Percentiles rank a stretch among this genome's conserved stretches.
Conservation (phyloP, 768 basidiomycete species). For the Tricholomella constricta region DNA sequence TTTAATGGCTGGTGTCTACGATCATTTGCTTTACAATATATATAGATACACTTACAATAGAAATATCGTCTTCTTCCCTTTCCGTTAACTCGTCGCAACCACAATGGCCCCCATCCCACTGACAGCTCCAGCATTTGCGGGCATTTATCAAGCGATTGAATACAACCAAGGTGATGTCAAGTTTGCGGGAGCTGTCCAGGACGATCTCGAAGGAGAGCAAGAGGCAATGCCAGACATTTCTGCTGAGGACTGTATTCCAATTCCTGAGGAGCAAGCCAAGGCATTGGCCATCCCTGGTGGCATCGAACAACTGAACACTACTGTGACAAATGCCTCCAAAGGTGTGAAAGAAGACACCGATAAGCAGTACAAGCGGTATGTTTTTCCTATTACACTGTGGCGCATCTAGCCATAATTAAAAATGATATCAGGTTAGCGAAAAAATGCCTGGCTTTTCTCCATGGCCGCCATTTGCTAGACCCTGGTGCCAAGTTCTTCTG, state of each 20-base stretch:
- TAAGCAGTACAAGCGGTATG: slow-evolving; percentile 29
- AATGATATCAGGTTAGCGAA: background rate
- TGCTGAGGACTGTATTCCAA: background rate
- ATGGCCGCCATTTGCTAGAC: slow-evolving; percentile 13
- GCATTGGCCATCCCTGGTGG: background rate
- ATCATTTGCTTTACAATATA: no score
- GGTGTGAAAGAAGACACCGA: slow-evolving; percentile 33
- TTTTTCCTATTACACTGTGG: background rate
- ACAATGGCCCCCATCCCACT: no score
- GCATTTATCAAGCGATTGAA: no score
- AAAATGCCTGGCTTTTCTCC: slow-evolving; percentile 18
- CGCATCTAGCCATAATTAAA: background rate
- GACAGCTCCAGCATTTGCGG: background rate
- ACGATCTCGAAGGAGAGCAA: slow-evolving; percentile 27
- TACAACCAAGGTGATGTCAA: no score
- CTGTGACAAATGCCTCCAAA: slow-evolving; percentile 24
- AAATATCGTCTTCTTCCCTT: no score
- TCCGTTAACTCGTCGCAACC: no score
- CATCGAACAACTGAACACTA: background rate
- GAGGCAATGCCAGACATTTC: slow-evolving; percentile 2
- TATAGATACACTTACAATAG: no score
- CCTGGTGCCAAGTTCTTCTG: slow-evolving; percentile 20
- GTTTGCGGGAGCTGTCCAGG: slow-evolving; percentile 12
- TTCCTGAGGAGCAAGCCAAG: background rate
- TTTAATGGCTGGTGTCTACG: background rate